Evolutionary conservation across 331 rosid genomes (phyloP).

Genomic region (Telfairia occidentalis): DNA sequence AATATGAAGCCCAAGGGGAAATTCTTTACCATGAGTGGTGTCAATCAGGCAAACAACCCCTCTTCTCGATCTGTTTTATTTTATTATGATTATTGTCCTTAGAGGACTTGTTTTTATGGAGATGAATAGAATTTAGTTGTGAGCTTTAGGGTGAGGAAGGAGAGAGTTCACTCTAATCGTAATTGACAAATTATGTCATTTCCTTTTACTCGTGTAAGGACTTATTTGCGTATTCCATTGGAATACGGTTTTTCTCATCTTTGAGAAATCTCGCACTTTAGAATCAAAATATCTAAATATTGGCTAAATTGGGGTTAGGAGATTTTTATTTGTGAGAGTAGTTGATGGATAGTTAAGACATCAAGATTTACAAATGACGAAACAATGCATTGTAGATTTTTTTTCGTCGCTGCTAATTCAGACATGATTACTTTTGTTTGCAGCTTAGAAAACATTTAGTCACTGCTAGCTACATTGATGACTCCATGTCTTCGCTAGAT

Average conservation of each 20-base stretch:
- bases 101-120: background rate
- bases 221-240: background rate
- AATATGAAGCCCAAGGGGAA: background rate
- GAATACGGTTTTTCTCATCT: background rate
- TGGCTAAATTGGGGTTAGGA: background rate
- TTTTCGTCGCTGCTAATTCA: background rate
- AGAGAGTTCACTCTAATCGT: background rate
- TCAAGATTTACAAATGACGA: background rate
- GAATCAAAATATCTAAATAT: background rate
- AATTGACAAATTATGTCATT: background rate
- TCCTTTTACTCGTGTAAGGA: background rate
- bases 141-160: background rate
- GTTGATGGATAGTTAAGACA: background rate
- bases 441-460: slow-evolving; percentile 84
- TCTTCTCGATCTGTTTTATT: background rate
- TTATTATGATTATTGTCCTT: background rate
- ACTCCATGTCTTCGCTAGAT: slow-evolving; percentile 52
- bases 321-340: background rate
- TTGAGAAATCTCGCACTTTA: background rate
- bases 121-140: background rate
- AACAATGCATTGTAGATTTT: background rate
- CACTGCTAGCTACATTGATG: slow-evolving; percentile 94
- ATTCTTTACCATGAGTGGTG: background rate
- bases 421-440: slow-evolving; percentile 18
- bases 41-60: background rate